These are phyloP conservation scores for Zelonia costaricensis DNA, from an alignment of 208 protist species.

Conservation along the genomic window DNA sequence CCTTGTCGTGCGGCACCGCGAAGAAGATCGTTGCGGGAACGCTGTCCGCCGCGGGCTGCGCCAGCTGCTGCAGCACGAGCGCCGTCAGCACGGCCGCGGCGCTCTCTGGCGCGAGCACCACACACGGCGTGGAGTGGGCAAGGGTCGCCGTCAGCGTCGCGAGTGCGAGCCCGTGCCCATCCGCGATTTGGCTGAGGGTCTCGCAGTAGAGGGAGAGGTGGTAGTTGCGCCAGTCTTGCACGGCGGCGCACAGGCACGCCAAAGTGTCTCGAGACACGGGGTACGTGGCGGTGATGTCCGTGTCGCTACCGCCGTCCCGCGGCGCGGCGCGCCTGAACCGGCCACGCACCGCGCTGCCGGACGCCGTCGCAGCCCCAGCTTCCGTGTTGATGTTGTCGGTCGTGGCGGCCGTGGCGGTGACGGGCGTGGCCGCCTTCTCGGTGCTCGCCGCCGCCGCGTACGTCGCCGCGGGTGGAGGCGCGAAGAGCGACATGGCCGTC, in stretches of 20 bases:
- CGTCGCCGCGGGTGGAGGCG: background rate
- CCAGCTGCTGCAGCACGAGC: slow-evolving; percentile 34
- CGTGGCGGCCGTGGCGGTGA: background rate
- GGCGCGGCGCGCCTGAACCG: background rate
- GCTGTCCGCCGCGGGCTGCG: background rate
- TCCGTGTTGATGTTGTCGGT: no score
- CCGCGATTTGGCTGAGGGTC: slow-evolving; percentile 23
- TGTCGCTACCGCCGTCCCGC: background rate
- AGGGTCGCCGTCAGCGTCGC: slow-evolving; percentile 26
- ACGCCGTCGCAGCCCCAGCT: no score
- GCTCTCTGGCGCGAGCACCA: slow-evolving; percentile 56
- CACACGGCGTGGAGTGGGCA: slow-evolving; percentile 1
- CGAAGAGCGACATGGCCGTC: slow-evolving; percentile 15
- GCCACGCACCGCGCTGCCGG: no score
- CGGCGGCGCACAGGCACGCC: slow-evolving; percentile 2
- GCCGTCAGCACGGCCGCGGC: slow-evolving; percentile 50
- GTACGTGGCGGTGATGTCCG: slow-evolving; percentile 3
- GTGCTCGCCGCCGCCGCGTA: slow-evolving; percentile 3
- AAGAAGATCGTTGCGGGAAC: slow-evolving; percentile 29
- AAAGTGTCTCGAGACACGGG: background rate
- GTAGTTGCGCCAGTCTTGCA: slow-evolving; percentile 51
- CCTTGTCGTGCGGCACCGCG: slow-evolving; percentile 42
- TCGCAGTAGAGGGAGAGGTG: slow-evolving; percentile 70
- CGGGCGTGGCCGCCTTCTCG: background rate
- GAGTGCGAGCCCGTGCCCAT: slow-evolving; percentile 24